phyloP scores from a whole-genome alignment of 2,329 filamentous ascomycete genomes.

The Xylaria sp. region DNA sequence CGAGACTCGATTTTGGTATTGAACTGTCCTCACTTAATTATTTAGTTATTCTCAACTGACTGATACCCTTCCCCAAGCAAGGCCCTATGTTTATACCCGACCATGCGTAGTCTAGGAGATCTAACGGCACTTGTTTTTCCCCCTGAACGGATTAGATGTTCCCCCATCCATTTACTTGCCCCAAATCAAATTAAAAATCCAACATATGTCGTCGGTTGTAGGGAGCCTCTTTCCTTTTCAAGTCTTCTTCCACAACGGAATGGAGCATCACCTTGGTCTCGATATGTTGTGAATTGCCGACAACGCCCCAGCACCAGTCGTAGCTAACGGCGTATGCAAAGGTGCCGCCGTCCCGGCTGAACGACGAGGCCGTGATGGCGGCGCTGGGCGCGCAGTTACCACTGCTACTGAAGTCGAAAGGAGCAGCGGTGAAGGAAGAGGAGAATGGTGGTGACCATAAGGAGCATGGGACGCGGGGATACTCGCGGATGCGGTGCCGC shows the following conservation, averaged over 20 bases:
- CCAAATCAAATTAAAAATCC: no score
- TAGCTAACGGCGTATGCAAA: constrained; percentile 74
- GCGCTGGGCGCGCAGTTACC: constrained; percentile 51
- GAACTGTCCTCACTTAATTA: no score
- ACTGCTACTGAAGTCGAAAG: no score
- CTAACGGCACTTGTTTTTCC: no score
- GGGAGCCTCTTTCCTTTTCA: not conserved
- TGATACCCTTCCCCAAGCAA: no score
- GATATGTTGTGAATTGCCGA: constrained; percentile 41
- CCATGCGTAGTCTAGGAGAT: no score
- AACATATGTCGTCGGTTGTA: no score
- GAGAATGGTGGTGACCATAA: not conserved
- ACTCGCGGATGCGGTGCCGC: constrained; percentile 54
- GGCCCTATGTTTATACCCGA: no score
- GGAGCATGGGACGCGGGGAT: not conserved
- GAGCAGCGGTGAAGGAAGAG: not conserved
- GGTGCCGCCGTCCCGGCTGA: constrained; percentile 68
- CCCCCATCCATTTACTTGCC: no score
- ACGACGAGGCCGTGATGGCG: constrained; percentile 70
- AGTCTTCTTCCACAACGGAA: constrained; percentile 42
- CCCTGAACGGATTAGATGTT: no score
- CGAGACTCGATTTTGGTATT: no score
- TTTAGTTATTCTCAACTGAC: no score
- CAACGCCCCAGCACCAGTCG: constrained; percentile 77
- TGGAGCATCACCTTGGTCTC: constrained; percentile 48